Percentiles rank a stretch among this genome's conserved stretches.
phyloP scores from a whole-genome alignment of 805 yeast species.

The Zygoascus ofunaensis region DNA sequence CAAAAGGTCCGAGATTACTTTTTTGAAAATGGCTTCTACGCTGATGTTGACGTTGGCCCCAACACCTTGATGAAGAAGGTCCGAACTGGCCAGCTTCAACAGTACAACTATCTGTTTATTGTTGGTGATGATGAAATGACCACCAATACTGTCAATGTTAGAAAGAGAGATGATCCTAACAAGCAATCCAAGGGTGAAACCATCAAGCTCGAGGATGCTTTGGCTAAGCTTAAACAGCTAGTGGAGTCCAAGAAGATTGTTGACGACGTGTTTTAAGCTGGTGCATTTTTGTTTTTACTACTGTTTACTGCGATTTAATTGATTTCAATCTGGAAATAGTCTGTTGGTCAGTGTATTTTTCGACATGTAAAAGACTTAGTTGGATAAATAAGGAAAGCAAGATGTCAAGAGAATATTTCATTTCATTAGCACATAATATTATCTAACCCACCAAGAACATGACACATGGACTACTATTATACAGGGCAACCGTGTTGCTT shows the following conservation, averaged over 20 bases:
- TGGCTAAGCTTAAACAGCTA: conserved; percentile 57
- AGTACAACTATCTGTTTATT: conserved; percentile 90
- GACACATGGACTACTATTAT: too few species aligned
- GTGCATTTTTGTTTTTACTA: background rate
- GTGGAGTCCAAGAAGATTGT: conserved; percentile 42
- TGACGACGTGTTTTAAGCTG: conserved; percentile 12
- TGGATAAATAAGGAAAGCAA: background rate
- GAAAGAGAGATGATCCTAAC: conserved; percentile 87
- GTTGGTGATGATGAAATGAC: conserved; percentile 93
- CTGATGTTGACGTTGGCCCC: conserved; percentile 89
- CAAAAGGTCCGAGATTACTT: conserved; percentile 63
- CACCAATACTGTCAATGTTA: conserved; percentile 75
- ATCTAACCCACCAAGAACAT: too few species aligned
- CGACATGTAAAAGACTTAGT: background rate
- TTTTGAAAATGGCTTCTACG: conserved; percentile 63
- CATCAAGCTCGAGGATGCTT: conserved; percentile 60
- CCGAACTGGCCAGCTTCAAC: conserved; percentile 89
- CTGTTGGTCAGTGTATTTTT: background rate
- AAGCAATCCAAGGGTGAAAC: conserved; percentile 86
- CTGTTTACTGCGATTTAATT: background rate
- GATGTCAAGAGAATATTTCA: too few species aligned
- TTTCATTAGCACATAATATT: too few species aligned
- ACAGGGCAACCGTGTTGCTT: too few species aligned
- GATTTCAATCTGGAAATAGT: background rate
- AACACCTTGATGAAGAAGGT: conserved; percentile 98